Conservation (phyloP, 2,329 filamentous ascomycete species). For the Orbilia quercus region DNA sequence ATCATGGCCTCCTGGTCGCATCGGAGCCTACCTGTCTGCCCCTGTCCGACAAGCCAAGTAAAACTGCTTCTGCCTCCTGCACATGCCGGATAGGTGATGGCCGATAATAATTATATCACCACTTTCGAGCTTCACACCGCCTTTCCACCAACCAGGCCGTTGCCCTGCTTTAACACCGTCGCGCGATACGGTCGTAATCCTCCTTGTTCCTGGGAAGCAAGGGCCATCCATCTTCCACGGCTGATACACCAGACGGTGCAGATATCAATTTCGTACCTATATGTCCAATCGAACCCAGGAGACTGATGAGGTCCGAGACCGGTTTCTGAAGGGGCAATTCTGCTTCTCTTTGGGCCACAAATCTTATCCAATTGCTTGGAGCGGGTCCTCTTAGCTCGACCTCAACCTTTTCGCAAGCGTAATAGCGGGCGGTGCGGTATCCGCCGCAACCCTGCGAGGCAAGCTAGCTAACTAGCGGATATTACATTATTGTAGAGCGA, state of each 20-base stretch:
- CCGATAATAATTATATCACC: slow-evolving; percentile 20
- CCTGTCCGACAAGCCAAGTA: slow-evolving; percentile 35
- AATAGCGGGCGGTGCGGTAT: slow-evolving; percentile 34
- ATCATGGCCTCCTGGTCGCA: slow-evolving; percentile 8
- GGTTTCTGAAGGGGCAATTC: slow-evolving; percentile 13
- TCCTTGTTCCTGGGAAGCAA: slow-evolving; percentile 54
- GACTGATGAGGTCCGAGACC: slow-evolving; percentile 6
- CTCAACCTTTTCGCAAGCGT: neutral
- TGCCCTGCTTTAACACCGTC: neutral
- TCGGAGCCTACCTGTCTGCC: slow-evolving; percentile 55
- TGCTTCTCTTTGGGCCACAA: neutral
- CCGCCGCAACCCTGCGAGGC: slow-evolving; percentile 42
- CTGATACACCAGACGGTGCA: slow-evolving; percentile 10
- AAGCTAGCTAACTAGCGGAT: neutral
- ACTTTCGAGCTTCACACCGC: slow-evolving; percentile 22
- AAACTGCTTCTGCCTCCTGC: slow-evolving; percentile 39
- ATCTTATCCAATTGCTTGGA: neutral
- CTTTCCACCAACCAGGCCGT: slow-evolving; percentile 27
- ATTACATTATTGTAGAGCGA: neutral
- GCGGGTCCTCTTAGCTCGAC: neutral
- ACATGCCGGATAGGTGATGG: slow-evolving; percentile 56
- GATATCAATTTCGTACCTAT: neutral
- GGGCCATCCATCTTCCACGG: slow-evolving; percentile 33
- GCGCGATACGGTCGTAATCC: slow-evolving; percentile 40
- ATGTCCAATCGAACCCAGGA: slow-evolving; percentile 3